Evolutionary conservation across 2,329 filamentous ascomycete species (phyloP).

Genomic region (Stagonosporopsis tanaceti): DNA sequence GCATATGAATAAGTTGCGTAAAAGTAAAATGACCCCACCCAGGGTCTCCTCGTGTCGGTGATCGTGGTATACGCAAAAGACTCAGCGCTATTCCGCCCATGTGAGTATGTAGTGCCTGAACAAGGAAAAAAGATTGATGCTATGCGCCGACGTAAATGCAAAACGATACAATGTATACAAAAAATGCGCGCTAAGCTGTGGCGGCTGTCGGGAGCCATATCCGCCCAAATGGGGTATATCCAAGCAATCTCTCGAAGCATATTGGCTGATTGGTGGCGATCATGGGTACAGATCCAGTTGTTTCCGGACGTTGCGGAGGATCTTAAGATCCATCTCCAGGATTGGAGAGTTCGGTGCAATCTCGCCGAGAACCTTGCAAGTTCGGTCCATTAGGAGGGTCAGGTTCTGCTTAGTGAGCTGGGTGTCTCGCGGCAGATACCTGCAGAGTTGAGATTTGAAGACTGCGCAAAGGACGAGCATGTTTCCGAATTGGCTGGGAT

Average conservation of each 20-base stretch:
- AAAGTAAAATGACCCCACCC: slow-evolving; percentile 24
- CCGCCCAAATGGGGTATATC: slow-evolving; percentile 20
- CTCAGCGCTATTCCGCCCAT: slow-evolving; percentile 40
- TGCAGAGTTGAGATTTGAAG: slow-evolving; percentile 64
- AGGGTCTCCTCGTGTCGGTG: slow-evolving; percentile 17
- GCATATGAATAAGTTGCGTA: slow-evolving; percentile 21
- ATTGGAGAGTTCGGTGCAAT: slow-evolving; percentile 78
- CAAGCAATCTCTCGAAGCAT: slow-evolving; percentile 14
- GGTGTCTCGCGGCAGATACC: slow-evolving; percentile 41
- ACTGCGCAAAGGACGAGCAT: slow-evolving; percentile 88
- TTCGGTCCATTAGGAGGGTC: slow-evolving; percentile 53
- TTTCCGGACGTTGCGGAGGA: slow-evolving; percentile 63
- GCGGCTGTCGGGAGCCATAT: slow-evolving; percentile 9
- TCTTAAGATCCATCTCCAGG: slow-evolving; percentile 75
- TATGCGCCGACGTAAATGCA: slow-evolving; percentile 27
- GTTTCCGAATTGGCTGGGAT: slow-evolving; percentile 89
- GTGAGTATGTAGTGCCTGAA: slow-evolving; percentile 27
- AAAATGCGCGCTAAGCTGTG: slow-evolving; percentile 13
- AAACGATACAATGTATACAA: slow-evolving; percentile 18
- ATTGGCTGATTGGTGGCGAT: slow-evolving; percentile 1
- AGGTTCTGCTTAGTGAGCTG: slow-evolving; percentile 39
- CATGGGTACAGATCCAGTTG: slow-evolving; percentile 27
- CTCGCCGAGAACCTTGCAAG: slow-evolving; percentile 76
- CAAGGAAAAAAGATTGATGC: slow-evolving; percentile 16
- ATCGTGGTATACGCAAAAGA: slow-evolving; percentile 24